Percentiles rank a stretch among this genome's conserved stretches.
These are phyloP conservation scores for Collybia sordida DNA, from an alignment of 768 basidiomycete genomes.

Conservation along the genomic window DNA sequence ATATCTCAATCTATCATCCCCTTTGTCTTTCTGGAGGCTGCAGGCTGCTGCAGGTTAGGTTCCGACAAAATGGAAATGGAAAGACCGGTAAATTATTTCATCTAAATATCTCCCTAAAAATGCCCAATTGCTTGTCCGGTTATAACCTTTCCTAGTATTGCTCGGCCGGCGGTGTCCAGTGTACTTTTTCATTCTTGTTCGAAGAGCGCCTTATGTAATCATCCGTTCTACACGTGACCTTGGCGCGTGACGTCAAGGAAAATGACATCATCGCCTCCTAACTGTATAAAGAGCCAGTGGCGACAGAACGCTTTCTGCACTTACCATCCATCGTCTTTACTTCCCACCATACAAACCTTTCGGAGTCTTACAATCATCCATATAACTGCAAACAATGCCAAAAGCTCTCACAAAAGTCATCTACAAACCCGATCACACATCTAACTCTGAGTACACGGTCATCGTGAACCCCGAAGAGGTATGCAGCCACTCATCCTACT, in stretches of 20 bases:
- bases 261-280: conserved; percentile 21
- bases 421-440: conserved; percentile 75
- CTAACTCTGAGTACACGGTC: conserved; percentile 70
- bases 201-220: too few species aligned
- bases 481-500: conserved; percentile 14
- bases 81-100: too few species aligned
- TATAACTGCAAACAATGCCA: conserved; percentile 29
- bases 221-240: conserved; percentile 3
- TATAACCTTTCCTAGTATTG: too few species aligned
- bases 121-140: too few species aligned
- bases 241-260: conserved; percentile 30
- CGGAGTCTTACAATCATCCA: conserved; percentile 13
- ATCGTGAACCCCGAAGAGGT: conserved; percentile 71
- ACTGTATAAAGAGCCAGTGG: conserved; percentile 14
- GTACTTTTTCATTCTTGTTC: background rate
- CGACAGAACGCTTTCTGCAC: background rate
- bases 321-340: conserved; percentile 7
- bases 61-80: too few species aligned
- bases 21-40: too few species aligned
- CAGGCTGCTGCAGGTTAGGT: too few species aligned
- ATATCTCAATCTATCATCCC: too few species aligned
- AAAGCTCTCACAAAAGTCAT: conserved; percentile 65
- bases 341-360: conserved; percentile 9
- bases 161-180: too few species aligned
- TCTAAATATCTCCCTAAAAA: too few species aligned